These are phyloP conservation scores for Septoria petroselini DNA, from an alignment of 2,329 filamentous ascomycete species.

Conservation along the genomic window DNA sequence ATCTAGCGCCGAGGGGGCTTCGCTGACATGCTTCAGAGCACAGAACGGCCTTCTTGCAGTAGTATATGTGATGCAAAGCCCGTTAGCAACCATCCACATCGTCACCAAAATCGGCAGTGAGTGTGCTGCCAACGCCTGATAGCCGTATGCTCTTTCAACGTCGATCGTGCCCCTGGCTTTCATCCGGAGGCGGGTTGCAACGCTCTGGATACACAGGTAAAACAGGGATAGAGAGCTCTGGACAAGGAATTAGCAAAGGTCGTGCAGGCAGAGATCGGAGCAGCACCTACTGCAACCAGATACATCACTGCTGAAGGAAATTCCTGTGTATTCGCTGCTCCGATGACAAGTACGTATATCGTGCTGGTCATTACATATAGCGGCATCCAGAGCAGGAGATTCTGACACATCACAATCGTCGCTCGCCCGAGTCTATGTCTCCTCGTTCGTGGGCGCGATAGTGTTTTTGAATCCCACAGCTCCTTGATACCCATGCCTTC, in stretches of 20 bases:
- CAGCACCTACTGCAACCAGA: conserved; percentile 19
- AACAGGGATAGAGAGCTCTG: conserved; percentile 25
- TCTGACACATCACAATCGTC: conserved; percentile 28
- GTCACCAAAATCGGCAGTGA: conserved; percentile 24
- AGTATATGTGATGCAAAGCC: conserved; percentile 30
- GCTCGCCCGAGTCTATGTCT: conserved; percentile 15
- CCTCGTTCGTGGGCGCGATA: neutral
- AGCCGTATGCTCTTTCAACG: conserved; percentile 19
- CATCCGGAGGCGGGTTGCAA: conserved; percentile 19
- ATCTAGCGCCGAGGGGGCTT: conserved; percentile 13
- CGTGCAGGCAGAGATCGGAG: neutral
- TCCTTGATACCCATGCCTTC: conserved; percentile 5
- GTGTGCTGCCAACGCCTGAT: conserved; percentile 23
- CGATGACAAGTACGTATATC: conserved; percentile 26
- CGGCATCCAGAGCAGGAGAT: conserved; percentile 29
- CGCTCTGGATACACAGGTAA: conserved; percentile 25
- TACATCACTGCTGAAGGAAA: conserved; percentile 28
- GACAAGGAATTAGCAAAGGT: conserved; percentile 4
- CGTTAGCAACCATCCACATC: conserved; percentile 30
- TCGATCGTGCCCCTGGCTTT: conserved; percentile 19
- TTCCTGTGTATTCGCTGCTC: conserved; percentile 19
- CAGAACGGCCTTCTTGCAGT: conserved; percentile 27
- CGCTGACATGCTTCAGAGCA: neutral
- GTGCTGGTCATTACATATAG: conserved; percentile 30
- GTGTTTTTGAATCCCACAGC: neutral